Conservation (phyloP, 2,329 filamentous ascomycete species). For the Aspergillus sp. region DNA sequence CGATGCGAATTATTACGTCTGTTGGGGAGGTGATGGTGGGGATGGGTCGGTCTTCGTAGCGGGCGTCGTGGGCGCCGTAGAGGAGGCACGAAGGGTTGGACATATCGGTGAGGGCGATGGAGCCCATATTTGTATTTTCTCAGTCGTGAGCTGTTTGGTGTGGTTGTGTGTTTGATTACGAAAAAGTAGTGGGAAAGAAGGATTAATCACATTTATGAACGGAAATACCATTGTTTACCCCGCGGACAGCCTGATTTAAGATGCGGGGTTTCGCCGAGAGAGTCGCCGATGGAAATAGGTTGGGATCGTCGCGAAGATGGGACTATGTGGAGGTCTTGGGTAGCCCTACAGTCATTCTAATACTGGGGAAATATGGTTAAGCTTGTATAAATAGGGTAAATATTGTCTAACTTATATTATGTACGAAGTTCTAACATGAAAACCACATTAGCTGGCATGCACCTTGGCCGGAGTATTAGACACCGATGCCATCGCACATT, state of each 20-base stretch:
- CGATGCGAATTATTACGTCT: conserved; percentile 48
- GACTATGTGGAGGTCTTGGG: neutral
- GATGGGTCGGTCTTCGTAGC: conserved; percentile 41
- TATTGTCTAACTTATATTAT: neutral
- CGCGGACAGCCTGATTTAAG: no score
- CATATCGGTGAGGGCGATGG: conserved; percentile 32
- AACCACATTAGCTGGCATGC: neutral
- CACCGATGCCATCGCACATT: conserved; percentile 68
- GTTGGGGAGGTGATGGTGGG: conserved; percentile 38
- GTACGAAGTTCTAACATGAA: neutral
- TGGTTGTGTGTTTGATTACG: neutral
- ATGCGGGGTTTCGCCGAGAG: neutral
- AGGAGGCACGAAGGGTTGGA: conserved; percentile 47
- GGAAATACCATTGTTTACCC: no score
- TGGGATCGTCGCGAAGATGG: neutral
- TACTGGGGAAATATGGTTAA: no score
- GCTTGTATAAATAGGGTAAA: no score
- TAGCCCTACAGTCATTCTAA: no score
- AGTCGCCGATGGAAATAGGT: neutral
- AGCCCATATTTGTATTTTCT: conserved; percentile 48
- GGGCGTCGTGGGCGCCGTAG: conserved; percentile 41
- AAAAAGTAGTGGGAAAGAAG: no score
- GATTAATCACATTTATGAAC: no score
- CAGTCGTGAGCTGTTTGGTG: neutral
- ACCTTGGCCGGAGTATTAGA: neutral